phyloP scores from a whole-genome alignment of 1,284 basidiomycete species.

The Anthracocystis walkeri region DNA sequence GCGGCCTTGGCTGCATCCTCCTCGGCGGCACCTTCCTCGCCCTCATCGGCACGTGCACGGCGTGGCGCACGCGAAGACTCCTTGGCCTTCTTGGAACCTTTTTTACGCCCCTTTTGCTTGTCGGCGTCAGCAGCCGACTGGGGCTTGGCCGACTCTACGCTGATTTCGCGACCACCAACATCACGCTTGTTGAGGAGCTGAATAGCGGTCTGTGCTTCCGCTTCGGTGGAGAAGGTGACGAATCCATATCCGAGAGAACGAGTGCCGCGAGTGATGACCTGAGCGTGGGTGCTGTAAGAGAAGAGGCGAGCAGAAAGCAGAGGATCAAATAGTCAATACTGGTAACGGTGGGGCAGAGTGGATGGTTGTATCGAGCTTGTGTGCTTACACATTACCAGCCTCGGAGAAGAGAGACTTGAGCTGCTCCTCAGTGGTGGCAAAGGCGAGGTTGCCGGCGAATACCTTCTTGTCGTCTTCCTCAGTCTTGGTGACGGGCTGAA shows the following conservation, averaged over 20 bases:
- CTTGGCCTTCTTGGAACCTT: constrained; percentile 35
- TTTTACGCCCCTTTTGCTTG: constrained; percentile 29
- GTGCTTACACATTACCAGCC: constrained; percentile 58
- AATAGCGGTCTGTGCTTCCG: constrained; percentile 61
- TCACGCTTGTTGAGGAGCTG: constrained; percentile 62
- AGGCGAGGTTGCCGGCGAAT: constrained; percentile 61
- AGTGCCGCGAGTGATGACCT: constrained; percentile 66
- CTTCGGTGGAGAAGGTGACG: constrained; percentile 62
- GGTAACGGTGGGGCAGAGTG: too few relatives aligned
- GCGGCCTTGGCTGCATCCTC: constrained; percentile 37
- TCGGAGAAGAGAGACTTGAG: constrained; percentile 61
- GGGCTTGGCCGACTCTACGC: constrained; percentile 64
- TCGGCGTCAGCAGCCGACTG: constrained; percentile 44
- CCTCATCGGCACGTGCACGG: constrained; percentile 58
- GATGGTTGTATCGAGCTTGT: too few relatives aligned
- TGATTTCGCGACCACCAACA: constrained; percentile 64
- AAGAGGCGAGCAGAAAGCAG: background rate
- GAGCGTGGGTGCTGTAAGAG: constrained; percentile 48
- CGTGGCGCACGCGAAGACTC: constrained; percentile 45
- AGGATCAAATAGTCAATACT: background rate
- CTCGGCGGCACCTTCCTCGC: constrained; percentile 59
- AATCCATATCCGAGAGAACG: constrained; percentile 67
- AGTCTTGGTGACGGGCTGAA: constrained; percentile 25
- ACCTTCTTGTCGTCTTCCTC: constrained; percentile 51
- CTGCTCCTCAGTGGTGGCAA: constrained; percentile 64